phyloP scores from a whole-genome alignment of 352 stramenopile genomes.

The Pythium coloratum region DNA sequence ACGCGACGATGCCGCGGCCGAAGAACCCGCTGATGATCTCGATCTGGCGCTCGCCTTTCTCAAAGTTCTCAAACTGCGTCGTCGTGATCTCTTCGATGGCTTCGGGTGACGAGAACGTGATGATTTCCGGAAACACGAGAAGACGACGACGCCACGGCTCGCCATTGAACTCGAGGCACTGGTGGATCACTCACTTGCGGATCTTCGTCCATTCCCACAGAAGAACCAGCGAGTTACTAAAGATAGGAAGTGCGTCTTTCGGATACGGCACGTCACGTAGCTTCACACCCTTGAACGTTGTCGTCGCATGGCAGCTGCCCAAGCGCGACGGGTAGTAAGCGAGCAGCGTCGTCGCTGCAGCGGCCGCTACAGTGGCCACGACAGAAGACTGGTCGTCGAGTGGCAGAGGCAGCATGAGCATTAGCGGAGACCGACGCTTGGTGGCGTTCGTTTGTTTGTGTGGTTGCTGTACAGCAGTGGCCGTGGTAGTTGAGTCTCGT shows the following conservation, averaged over 20 bases:
- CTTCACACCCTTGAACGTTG: background rate
- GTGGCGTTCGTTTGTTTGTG: no score
- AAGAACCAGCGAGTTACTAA: constrained; percentile 2
- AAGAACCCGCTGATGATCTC: constrained; percentile 27
- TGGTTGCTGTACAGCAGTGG: no score
- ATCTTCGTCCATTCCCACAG: background rate
- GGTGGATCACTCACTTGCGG: constrained; percentile 2
- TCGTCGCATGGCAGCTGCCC: background rate
- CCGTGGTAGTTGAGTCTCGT: no score
- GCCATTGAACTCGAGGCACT: constrained; percentile 10
- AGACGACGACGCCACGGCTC: constrained; percentile 25
- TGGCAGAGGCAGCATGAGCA: background rate
- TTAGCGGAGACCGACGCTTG: background rate
- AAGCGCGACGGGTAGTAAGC: background rate
- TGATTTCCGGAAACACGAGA: constrained; percentile 9
- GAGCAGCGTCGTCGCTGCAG: background rate
- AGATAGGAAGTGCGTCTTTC: background rate
- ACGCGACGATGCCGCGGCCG: constrained; percentile 24
- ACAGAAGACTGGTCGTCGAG: background rate
- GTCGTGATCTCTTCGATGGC: constrained; percentile 33
- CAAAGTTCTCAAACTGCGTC: constrained; percentile 37
- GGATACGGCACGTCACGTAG: background rate
- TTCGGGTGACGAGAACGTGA: constrained; percentile 27
- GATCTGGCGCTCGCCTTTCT: constrained; percentile 27
- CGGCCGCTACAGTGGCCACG: background rate